Evolutionary conservation across 2,329 filamentous ascomycete species (phyloP).

Genomic region (Botryotinia calthae): DNA sequence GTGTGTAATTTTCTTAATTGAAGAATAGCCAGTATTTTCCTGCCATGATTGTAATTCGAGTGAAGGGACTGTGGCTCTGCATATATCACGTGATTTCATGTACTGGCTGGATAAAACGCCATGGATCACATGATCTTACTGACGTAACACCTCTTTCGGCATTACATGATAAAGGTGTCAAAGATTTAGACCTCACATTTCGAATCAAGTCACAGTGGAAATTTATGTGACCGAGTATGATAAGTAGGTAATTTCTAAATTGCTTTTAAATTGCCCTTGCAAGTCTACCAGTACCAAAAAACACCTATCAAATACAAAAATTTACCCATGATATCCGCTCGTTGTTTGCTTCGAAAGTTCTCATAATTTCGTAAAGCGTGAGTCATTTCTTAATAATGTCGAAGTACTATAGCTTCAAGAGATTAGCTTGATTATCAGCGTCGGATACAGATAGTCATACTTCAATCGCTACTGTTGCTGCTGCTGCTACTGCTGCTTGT

Average conservation of each 20-base stretch:
- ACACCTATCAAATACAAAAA: no score
- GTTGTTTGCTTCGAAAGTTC: conserved; percentile 23
- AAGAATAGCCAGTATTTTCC: neutral
- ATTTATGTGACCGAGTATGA: neutral
- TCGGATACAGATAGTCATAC: neutral
- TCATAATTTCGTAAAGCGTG: conserved; percentile 40
- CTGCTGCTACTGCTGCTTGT: neutral
- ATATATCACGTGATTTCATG: neutral
- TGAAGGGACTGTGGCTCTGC: neutral
- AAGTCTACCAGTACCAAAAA: neutral
- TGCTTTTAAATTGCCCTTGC: neutral
- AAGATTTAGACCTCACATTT: neutral
- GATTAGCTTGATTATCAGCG: neutral
- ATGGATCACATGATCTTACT: neutral
- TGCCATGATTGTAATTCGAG: neutral
- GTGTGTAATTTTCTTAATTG: neutral
- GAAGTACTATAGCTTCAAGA: neutral
- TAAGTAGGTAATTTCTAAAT: neutral
- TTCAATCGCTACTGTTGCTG: neutral
- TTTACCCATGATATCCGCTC: neutral
- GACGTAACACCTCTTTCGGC: neutral
- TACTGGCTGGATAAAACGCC: neutral
- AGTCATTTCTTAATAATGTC: neutral
- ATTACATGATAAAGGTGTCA: neutral
- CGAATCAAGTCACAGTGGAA: neutral